These are phyloP conservation scores for Trametes punicea DNA, from an alignment of 768 basidiomycete genomes.

Conservation along the genomic window DNA sequence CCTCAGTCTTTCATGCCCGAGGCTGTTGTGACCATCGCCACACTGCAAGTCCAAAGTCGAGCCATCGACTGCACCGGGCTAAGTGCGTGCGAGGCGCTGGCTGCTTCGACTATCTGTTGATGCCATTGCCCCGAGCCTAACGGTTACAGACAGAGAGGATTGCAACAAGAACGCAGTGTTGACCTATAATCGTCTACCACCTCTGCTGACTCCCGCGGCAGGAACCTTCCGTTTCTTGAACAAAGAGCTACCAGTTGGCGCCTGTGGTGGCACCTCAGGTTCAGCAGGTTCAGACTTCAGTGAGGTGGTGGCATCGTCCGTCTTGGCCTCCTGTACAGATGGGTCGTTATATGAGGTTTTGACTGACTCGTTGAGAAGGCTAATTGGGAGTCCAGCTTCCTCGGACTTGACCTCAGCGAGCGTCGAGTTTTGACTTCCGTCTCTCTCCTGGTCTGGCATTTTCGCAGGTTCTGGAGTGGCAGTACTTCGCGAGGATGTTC, in stretches of 20 bases:
- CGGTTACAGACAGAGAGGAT: too few species aligned
- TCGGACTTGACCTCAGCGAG: neutral
- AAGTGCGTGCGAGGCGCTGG: too few species aligned
- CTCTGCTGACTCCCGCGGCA: slow-evolving; percentile 20
- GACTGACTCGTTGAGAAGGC: neutral
- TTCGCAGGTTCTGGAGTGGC: neutral
- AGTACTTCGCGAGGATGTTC: slow-evolving; percentile 5
- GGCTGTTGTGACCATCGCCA: too few species aligned
- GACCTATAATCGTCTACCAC: slow-evolving; percentile 20
- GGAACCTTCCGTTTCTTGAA: slow-evolving; percentile 30
- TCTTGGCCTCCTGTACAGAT: neutral
- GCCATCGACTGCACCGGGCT: too few species aligned
- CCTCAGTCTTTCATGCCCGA: too few species aligned
- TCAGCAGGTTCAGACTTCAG: slow-evolving; percentile 13
- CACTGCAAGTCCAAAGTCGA: too few species aligned
- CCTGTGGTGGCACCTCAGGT: slow-evolving; percentile 1
- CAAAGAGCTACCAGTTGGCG: slow-evolving; percentile 17
- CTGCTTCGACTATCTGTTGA: too few species aligned
- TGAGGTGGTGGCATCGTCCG: neutral
- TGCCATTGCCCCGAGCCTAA: too few species aligned
- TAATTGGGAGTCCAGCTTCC: neutral
- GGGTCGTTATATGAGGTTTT: neutral
- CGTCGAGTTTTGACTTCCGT: neutral
- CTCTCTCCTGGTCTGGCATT: neutral
- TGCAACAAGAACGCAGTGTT: neutral